These are phyloP conservation scores for Sicyos baderoa DNA, from an alignment of 306 rosid genomes.

Conservation along the genomic window DNA sequence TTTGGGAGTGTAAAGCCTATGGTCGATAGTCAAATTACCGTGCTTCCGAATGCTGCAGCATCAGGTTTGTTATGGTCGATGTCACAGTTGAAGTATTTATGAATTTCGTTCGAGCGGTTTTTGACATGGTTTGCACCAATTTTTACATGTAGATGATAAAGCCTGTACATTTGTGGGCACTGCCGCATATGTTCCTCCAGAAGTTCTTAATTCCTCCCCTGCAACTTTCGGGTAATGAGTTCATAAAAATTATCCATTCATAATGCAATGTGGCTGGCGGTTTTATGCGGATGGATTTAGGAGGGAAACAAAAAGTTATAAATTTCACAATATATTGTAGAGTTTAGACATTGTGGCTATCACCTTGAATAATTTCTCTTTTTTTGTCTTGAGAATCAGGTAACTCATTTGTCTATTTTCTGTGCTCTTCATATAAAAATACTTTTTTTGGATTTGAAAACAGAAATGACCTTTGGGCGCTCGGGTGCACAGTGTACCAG, in stretches of 20 bases:
- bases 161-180: slow-evolving; percentile 99
- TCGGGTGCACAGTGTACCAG: slow-evolving; percentile 98
- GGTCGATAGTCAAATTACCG: slow-evolving; percentile 87
- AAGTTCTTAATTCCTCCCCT: slow-evolving; percentile 98
- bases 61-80: slow-evolving; percentile 50
- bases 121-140: slow-evolving; percentile 17
- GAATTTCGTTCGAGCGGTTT: slow-evolving; percentile 20
- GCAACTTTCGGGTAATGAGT: slow-evolving; percentile 85
- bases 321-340: background rate
- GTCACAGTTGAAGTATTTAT: slow-evolving; percentile 16
- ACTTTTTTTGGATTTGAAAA: slow-evolving; percentile 22
- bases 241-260: background rate
- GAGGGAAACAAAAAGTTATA: background rate
- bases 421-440: background rate
- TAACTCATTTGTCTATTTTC: background rate
- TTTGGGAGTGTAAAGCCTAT: slow-evolving; percentile 99
- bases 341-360: background rate
- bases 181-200: slow-evolving; percentile 99
- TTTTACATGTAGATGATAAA: slow-evolving; percentile 58
- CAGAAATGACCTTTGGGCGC: slow-evolving; percentile 99
- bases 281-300: background rate
- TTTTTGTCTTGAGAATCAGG: background rate
- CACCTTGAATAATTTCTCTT: background rate
- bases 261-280: background rate
- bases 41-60: slow-evolving; percentile 88